phyloP scores from a whole-genome alignment of 371 early-diverging fungal species.

The Coemansia sp. region DNA sequence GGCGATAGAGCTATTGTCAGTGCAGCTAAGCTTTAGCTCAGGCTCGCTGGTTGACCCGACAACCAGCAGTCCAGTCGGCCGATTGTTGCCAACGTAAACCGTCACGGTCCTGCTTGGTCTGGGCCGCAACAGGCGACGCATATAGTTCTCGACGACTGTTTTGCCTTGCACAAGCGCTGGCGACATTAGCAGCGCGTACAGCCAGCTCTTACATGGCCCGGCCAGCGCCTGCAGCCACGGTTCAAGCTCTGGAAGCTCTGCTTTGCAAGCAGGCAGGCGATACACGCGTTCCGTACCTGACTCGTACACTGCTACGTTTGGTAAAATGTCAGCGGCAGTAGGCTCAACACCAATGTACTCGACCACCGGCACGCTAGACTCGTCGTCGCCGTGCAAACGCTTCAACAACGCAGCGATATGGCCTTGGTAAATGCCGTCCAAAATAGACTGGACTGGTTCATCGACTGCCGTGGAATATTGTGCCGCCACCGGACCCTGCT shows the following conservation, averaged over 20 bases:
- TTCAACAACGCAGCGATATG: constrained; percentile 77
- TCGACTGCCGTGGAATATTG: constrained; percentile 74
- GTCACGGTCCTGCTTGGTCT: constrained; percentile 78
- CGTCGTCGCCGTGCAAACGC: constrained; percentile 67
- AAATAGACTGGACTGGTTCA: constrained; percentile 86
- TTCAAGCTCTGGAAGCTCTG: constrained; percentile 60
- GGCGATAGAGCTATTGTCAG: background rate
- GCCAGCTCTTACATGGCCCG: constrained; percentile 77
- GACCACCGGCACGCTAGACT: constrained; percentile 69
- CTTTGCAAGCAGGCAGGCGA: constrained; percentile 5
- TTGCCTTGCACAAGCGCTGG: constrained; percentile 79
- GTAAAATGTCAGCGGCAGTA: background rate
- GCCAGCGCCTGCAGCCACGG: constrained; percentile 74
- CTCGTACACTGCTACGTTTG: background rate
- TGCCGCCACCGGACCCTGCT: constrained; percentile 92
- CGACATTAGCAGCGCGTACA: constrained; percentile 81
- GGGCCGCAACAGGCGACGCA: constrained; percentile 77
- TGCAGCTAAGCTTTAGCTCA: constrained; percentile 43
- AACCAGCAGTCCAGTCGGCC: constrained; percentile 51
- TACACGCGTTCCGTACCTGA: background rate
- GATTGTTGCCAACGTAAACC: constrained; percentile 52
- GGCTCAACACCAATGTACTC: constrained; percentile 79
- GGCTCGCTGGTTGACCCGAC: constrained; percentile 33
- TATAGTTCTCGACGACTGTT: constrained; percentile 72
- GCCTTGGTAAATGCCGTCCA: constrained; percentile 79